Evolutionary conservation across 257 asterid species (phyloP), one percentile per base, ranked within the genome.

Genomic region (Solanum microdontum): DNA sequence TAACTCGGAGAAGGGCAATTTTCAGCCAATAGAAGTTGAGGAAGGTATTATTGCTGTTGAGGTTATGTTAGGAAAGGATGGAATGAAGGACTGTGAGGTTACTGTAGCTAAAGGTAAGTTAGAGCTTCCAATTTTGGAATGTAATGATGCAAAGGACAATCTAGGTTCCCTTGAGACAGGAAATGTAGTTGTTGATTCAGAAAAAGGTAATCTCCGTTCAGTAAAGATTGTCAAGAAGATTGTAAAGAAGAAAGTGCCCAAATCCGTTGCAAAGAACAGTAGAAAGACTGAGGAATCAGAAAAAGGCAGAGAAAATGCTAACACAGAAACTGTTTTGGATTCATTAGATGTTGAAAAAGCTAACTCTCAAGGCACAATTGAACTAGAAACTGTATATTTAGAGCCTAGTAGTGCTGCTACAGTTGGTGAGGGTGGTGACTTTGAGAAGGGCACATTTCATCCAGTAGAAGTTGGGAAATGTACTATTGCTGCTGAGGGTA

Each of bases 201-300:
- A 26, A 43, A 79, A 79, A 43, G 37, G 26, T 43, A 14, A 43
- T 48, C 66, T 8, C 58, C 84, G 64, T 79, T 17, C 87, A 15
- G 92, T 92, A 82, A 91, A 89, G 89, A 45, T 93, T 68, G 95
- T 95, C 60, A 93, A 92, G 92, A 94, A 92, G 91, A 88, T 93
- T 75, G 90, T 95, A 73, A 95, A 89, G 94, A 94, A 87, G 94
- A 91, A 87, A 90, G 96, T 95, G 87, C 92, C 94, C 8, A 94
- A 92, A 90, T 34, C 26, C 13, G 80, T 82, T 84, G 51, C 87
- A 23, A 80, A 43, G 19, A 60, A 77, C 55, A 85, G 82, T 87
- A 69, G 74, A 37, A 90, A 28, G 66, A 85, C 48, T 70, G 89
- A 39, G 83, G 89, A 83, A 80, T 82, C 66, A 37, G 90, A 75